A percentile compares a stretch with the other conserved stretches of the same genome.
Evolutionary conservation across 805 yeast genomes (phyloP).

Genomic region (Candida jianshihensis): DNA sequence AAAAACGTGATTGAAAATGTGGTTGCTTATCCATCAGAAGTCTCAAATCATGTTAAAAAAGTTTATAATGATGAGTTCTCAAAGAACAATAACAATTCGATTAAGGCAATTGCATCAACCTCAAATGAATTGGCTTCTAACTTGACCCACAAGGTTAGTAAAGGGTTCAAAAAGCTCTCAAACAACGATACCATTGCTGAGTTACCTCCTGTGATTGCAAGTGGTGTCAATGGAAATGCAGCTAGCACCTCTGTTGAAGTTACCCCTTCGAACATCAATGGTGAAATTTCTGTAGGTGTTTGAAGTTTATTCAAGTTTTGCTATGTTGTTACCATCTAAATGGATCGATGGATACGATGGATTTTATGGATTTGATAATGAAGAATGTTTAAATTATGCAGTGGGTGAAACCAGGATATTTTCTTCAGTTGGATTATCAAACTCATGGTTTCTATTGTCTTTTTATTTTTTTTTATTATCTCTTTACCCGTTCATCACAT

Average conservation of each 20-base stretch:
- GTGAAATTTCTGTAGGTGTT: conserved; percentile 3
- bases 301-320: not conserved
- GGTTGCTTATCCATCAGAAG: not conserved
- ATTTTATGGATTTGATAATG: too few relatives aligned
- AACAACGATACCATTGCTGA: not conserved
- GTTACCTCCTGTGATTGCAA: not conserved
- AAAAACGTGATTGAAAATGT: not conserved
- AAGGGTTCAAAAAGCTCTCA: not conserved
- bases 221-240: conserved; percentile 1
- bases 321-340: not conserved
- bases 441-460: too few relatives aligned
- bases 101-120: conserved; percentile 1
- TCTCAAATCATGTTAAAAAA: conserved; percentile 1
- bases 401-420: too few relatives aligned
- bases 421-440: too few relatives aligned
- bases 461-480: too few relatives aligned
- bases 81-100: not conserved
- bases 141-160: not conserved
- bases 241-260: not conserved
- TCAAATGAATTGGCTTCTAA: conserved; percentile 2
- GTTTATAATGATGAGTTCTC: conserved; percentile 1
- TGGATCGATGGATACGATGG: too few relatives aligned
- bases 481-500: too few relatives aligned
- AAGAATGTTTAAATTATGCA: too few relatives aligned
- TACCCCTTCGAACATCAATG: not conserved